phyloP scores from a whole-genome alignment of 768 basidiomycete species.

The Neoboletus magnificus region DNA sequence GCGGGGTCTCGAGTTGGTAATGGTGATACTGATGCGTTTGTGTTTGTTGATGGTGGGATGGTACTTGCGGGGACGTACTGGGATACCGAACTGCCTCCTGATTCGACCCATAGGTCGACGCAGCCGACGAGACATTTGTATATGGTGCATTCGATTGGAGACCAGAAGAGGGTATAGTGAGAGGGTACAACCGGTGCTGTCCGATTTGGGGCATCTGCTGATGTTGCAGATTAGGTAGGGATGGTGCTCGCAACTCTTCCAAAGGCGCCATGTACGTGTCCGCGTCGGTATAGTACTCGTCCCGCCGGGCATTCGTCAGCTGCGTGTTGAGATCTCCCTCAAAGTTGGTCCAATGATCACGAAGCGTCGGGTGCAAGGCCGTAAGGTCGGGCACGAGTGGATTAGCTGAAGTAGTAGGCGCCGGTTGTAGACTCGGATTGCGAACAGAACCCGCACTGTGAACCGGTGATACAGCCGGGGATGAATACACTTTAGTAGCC shows the following conservation, averaged over 20 bases:
- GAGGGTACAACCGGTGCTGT: slow-evolving; percentile 23
- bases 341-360: slow-evolving; percentile 54
- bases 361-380: slow-evolving; percentile 53
- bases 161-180: slow-evolving; percentile 21
- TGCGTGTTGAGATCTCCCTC: slow-evolving; percentile 52
- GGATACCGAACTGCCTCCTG: slow-evolving; percentile 2
- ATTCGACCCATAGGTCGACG: slow-evolving; percentile 5
- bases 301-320: slow-evolving; percentile 37
- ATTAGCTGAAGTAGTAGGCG: slow-evolving; percentile 28
- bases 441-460: neutral
- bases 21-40: slow-evolving; percentile 10
- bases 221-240: neutral
- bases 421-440: slow-evolving; percentile 27
- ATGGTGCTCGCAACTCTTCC: slow-evolving; percentile 3
- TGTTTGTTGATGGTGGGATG: neutral
- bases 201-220: slow-evolving; percentile 16
- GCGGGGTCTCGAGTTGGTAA: slow-evolving; percentile 11
- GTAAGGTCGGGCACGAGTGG: slow-evolving; percentile 33
- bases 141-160: slow-evolving; percentile 8
- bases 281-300: slow-evolving; percentile 23
- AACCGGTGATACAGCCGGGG: slow-evolving; percentile 18
- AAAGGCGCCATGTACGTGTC: slow-evolving; percentile 14
- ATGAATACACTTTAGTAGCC: slow-evolving; percentile 40
- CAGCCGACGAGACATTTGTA: neutral
- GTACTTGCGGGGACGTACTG: slow-evolving; percentile 4